Evolutionary conservation across 140 eudicot species (phyloP).

Genomic region (Cichorium intybus): DNA sequence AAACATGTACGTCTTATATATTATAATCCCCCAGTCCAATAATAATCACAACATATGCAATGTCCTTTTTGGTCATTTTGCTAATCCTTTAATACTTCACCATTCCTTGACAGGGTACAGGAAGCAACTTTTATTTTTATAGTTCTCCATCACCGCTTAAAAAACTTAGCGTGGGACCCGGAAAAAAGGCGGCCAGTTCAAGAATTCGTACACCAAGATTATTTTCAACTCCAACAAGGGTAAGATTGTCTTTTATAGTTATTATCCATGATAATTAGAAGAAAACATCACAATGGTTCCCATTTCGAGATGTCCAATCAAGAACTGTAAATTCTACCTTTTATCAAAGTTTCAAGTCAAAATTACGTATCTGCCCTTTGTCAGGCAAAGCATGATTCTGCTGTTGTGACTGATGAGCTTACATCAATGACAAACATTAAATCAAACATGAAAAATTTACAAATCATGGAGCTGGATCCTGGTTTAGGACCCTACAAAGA

Average conservation of each 20-base stretch:
- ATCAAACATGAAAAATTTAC: constrained; percentile 34
- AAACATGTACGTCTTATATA: not conserved
- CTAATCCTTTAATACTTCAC: constrained; percentile 2
- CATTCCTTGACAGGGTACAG: constrained; percentile 34
- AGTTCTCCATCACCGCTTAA: constrained; percentile 27
- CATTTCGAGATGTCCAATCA: not conserved
- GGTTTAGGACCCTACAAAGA: constrained; percentile 62
- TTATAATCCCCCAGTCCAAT: not conserved
- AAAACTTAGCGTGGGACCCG: constrained; percentile 25
- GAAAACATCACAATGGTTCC: not conserved
- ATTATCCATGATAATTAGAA: not conserved
- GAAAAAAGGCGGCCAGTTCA: constrained; percentile 23
- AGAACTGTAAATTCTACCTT: not conserved
- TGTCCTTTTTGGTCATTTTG: constrained; percentile 11
- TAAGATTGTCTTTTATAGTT: constrained; percentile 6
- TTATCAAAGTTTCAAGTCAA: constrained; percentile 11
- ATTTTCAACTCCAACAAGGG: constrained; percentile 34
- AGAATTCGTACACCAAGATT: constrained; percentile 29
- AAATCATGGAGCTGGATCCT: constrained; percentile 61
- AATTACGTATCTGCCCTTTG: constrained; percentile 9
- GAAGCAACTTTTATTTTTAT: constrained; percentile 35
- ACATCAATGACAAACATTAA: constrained; percentile 35
- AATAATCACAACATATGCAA: not conserved
- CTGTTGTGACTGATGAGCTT: constrained; percentile 54
- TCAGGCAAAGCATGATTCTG: constrained; percentile 48